Evolutionary conservation across 169 alveolate genomes (phyloP).

Genomic region (Eimeria zaria): DNA sequence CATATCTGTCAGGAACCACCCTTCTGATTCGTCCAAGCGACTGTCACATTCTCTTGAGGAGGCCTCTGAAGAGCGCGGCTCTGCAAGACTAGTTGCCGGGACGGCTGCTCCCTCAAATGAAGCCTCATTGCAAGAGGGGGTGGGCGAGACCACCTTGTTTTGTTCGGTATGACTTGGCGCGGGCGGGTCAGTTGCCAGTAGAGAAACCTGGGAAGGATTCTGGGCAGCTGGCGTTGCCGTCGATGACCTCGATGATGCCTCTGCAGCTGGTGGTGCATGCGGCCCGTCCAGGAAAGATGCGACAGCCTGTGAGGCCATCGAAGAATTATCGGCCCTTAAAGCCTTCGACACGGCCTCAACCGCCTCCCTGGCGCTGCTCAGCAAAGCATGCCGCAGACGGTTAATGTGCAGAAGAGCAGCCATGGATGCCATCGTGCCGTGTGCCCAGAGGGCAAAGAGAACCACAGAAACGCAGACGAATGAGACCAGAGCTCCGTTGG

Average conservation of each 20-base stretch:
- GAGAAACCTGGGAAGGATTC: not conserved
- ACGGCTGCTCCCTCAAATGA: not conserved
- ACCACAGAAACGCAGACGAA: not conserved
- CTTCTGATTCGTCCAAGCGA: constrained; percentile 50
- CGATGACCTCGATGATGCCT: not conserved
- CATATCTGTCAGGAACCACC: constrained; percentile 48
- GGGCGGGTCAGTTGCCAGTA: too few species aligned
- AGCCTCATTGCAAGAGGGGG: not conserved
- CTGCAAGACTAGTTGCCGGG: not conserved
- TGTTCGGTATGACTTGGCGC: not conserved
- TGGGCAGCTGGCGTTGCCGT: not conserved
- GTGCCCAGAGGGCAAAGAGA: not conserved
- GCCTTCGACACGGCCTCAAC: constrained; percentile 27
- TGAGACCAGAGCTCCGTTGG: not conserved
- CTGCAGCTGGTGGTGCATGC: not conserved
- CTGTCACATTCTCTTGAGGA: not conserved
- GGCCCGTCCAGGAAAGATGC: not conserved
- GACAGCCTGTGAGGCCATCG: constrained; percentile 28
- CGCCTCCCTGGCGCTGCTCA: constrained; percentile 10
- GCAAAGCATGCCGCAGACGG: constrained; percentile 33
- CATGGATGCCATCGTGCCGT: not conserved
- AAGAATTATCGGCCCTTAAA: constrained; percentile 18
- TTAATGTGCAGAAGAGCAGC: constrained; percentile 1
- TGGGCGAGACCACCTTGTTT: not conserved
- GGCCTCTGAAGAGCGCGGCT: not conserved